These are phyloP conservation scores for Aquilaria yunnanensis DNA, from an alignment of 345 rosid species.

Conservation along the genomic window DNA sequence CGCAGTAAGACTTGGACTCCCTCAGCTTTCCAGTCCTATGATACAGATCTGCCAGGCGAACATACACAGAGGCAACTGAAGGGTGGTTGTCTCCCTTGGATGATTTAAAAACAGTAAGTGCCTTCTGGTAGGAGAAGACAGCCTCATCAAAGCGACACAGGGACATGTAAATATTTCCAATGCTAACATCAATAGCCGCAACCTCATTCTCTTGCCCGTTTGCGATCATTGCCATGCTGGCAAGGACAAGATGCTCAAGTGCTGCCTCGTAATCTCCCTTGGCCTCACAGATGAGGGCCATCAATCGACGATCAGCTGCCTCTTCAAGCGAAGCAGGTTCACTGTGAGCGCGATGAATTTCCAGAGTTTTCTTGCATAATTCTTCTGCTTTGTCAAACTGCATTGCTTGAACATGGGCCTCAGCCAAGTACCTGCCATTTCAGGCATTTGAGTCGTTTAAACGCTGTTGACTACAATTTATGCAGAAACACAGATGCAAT, in stretches of 20 bases:
- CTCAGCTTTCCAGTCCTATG: slow-evolving; percentile 94
- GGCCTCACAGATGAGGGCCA: slow-evolving; percentile 93
- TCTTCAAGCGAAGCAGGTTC: slow-evolving; percentile 98
- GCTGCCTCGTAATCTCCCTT: slow-evolving; percentile 90
- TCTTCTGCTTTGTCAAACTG: slow-evolving; percentile 98
- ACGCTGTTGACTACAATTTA: not conserved
- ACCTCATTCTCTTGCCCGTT: slow-evolving; percentile 90
- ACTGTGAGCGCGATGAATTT: slow-evolving; percentile 92
- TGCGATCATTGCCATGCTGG: slow-evolving; percentile 99
- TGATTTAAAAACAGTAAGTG: slow-evolving; percentile 91
- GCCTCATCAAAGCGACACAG: slow-evolving; percentile 96
- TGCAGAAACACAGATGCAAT: not conserved
- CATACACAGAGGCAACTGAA: slow-evolving; percentile 84
- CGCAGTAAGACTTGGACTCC: slow-evolving; percentile 93
- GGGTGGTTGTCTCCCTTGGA: slow-evolving; percentile 98
- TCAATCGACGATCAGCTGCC: slow-evolving; percentile 91
- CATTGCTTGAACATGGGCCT: slow-evolving; percentile 99
- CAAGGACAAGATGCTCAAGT: slow-evolving; percentile 95
- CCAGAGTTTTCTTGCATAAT: slow-evolving; percentile 81
- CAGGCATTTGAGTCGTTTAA: not conserved
- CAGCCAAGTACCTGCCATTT: slow-evolving; percentile 78
- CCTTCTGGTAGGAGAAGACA: slow-evolving; percentile 96
- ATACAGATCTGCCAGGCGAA: slow-evolving; percentile 91
- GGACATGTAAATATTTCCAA: slow-evolving; percentile 86
- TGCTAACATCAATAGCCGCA: slow-evolving; percentile 93